A percentile compares a stretch with the other conserved stretches of the same genome.
Evolutionary conservation across 1,284 basidiomycete species (phyloP).

Genomic region (Tilletia indica): DNA sequence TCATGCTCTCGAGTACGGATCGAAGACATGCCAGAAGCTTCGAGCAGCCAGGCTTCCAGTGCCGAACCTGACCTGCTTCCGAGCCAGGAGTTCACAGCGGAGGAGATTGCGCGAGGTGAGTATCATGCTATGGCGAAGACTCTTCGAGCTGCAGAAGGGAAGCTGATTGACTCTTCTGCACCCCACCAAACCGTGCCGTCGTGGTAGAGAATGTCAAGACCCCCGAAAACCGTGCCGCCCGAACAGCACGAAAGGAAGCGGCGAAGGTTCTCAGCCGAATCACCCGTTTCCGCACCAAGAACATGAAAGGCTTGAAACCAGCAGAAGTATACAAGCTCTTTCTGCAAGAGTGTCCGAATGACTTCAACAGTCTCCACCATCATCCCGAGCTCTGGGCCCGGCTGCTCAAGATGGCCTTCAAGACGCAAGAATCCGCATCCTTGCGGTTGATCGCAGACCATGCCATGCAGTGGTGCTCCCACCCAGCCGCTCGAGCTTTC

Average conservation of each 20-base stretch:
- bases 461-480: not conserved
- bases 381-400: slow-evolving; percentile 7
- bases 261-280: slow-evolving; percentile 8
- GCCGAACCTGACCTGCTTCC: too few relatives aligned
- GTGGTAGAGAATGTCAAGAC: too few relatives aligned
- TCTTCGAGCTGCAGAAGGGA: too few relatives aligned
- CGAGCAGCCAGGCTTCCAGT: too few relatives aligned
- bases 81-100: too few relatives aligned
- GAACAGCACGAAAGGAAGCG: not conserved
- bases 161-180: too few relatives aligned
- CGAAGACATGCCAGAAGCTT: too few relatives aligned
- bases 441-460: not conserved
- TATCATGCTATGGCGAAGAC: too few relatives aligned
- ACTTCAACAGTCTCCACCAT: not conserved
- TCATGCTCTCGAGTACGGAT: too few relatives aligned
- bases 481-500: not conserved
- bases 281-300: not conserved
- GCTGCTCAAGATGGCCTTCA: slow-evolving; percentile 1
- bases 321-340: not conserved
- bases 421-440: not conserved
- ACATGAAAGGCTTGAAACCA: not conserved
- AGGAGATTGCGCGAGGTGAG: too few relatives aligned
- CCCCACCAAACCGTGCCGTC: too few relatives aligned
- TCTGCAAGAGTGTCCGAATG: not conserved
- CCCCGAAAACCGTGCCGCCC: too few relatives aligned